These are phyloP conservation scores for Talaromyces sp. DNA, from an alignment of 2,329 filamentous ascomycete genomes.

Conservation along the genomic window DNA sequence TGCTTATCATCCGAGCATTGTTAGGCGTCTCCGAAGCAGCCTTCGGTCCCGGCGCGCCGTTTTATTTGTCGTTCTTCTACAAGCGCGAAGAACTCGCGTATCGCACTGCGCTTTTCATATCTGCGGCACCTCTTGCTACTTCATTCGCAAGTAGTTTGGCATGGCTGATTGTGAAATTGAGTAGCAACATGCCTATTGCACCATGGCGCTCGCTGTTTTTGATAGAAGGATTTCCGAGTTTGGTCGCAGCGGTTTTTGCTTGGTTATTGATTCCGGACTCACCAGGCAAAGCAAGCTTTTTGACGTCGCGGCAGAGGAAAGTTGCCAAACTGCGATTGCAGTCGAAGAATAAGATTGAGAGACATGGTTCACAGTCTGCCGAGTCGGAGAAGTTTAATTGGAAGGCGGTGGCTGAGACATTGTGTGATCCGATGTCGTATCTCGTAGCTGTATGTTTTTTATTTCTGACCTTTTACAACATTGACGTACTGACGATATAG, in stretches of 20 bases:
- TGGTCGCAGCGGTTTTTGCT: slow-evolving; percentile 69
- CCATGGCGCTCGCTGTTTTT: slow-evolving; percentile 85
- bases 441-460: slow-evolving; percentile 57
- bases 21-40: slow-evolving; percentile 60
- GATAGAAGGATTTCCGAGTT: slow-evolving; percentile 78
- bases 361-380: slow-evolving; percentile 27
- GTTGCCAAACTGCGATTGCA: slow-evolving; percentile 68
- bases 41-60: slow-evolving; percentile 61
- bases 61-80: slow-evolving; percentile 64
- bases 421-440: slow-evolving; percentile 67
- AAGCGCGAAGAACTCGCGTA: slow-evolving; percentile 71
- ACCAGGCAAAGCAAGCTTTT: slow-evolving; percentile 62
- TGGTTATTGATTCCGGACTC: slow-evolving; percentile 75
- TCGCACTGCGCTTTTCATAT: slow-evolving; percentile 80
- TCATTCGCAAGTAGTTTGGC: slow-evolving; percentile 74
- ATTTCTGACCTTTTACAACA: background rate
- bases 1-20: slow-evolving; percentile 44
- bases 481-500: slow-evolving; percentile 22
- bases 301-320: slow-evolving; percentile 61
- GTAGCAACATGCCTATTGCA: slow-evolving; percentile 63
- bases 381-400: slow-evolving; percentile 46
- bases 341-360: slow-evolving; percentile 41
- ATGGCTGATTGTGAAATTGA: slow-evolving; percentile 69
- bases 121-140: slow-evolving; percentile 61
- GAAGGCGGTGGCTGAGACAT: slow-evolving; percentile 56